phyloP scores from a whole-genome alignment of 139 green algal genomes.

The Chlorella vulgaris region DNA sequence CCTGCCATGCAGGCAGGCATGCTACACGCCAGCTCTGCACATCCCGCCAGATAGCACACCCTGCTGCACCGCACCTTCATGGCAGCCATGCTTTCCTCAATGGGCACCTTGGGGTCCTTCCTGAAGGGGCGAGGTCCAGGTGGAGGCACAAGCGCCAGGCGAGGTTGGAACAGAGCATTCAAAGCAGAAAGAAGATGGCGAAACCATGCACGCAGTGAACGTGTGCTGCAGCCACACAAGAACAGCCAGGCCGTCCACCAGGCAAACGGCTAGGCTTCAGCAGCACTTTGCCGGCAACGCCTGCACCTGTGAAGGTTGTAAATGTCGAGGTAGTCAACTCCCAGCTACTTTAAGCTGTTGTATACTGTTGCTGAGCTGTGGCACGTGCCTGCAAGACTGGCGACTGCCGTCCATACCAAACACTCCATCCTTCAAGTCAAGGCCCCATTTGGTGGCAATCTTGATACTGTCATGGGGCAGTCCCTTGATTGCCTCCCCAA shows the following conservation, averaged over 20 bases:
- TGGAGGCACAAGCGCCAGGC: too few species aligned
- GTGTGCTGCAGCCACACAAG: too few species aligned
- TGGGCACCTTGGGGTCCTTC: conserved; percentile 66
- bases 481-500: conserved; percentile 36
- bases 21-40: neutral
- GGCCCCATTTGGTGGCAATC: conserved; percentile 60
- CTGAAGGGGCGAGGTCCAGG: neutral
- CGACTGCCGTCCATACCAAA: neutral
- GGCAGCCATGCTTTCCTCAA: conserved; percentile 65
- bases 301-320: conserved; percentile 40
- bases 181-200: neutral
- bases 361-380: too few species aligned
- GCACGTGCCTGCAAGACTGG: neutral
- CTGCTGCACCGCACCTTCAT: conserved; percentile 48
- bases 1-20: neutral
- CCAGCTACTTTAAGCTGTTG: conserved; percentile 56
- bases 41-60: neutral
- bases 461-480: conserved; percentile 29
- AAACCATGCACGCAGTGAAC: neutral
- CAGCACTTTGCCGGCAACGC: neutral
- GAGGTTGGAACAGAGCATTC: neutral
- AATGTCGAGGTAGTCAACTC: conserved; percentile 62
- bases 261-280: neutral
- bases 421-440: conserved; percentile 9
- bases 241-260: neutral